A percentile compares a stretch with the other conserved stretches of the same genome.
phyloP scores from a whole-genome alignment of 192 early-diverging fungal species.

The Linnemannia schmuckeri region DNA sequence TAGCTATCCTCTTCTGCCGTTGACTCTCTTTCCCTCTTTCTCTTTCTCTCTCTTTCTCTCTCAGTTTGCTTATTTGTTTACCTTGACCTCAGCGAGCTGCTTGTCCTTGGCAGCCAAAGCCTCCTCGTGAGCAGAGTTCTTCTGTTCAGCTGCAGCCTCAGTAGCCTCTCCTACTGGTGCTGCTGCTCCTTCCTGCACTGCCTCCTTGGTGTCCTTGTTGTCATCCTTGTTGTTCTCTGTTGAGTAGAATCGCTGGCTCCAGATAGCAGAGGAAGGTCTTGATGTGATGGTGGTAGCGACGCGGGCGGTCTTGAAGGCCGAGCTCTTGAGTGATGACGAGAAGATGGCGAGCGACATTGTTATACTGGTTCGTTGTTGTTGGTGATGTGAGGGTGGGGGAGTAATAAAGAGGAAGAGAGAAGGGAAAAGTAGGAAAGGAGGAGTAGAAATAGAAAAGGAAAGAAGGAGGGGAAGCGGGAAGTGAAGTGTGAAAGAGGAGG shows the following conservation, averaged over 20 bases:
- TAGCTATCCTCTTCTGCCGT: not conserved
- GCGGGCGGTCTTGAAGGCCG: conserved; percentile 34
- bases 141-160: conserved; percentile 12
- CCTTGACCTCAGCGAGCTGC: conserved; percentile 85
- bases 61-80: conserved; percentile 40
- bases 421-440: not conserved
- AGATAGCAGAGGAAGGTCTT: conserved; percentile 27
- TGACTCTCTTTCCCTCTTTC: not conserved
- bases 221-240: conserved; percentile 50
- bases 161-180: conserved; percentile 14
- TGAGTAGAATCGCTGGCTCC: conserved; percentile 52
- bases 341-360: conserved; percentile 32
- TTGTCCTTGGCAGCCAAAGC: conserved; percentile 79
- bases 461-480: not conserved
- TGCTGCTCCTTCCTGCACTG: conserved; percentile 25
- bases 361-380: not conserved
- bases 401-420: conserved; percentile 1
- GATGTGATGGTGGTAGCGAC: conserved; percentile 19
- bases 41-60: not conserved
- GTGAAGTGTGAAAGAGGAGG: not conserved
- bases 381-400: not conserved
- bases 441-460: not conserved
- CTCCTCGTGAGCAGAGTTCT: conserved; percentile 49
- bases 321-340: conserved; percentile 37
- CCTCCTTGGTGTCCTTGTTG: conserved; percentile 32